Evolutionary conservation across 176 grass and related monocot species (phyloP), one percentile per base, ranked within the genome.

Genomic region (Oryza officinalis): DNA sequence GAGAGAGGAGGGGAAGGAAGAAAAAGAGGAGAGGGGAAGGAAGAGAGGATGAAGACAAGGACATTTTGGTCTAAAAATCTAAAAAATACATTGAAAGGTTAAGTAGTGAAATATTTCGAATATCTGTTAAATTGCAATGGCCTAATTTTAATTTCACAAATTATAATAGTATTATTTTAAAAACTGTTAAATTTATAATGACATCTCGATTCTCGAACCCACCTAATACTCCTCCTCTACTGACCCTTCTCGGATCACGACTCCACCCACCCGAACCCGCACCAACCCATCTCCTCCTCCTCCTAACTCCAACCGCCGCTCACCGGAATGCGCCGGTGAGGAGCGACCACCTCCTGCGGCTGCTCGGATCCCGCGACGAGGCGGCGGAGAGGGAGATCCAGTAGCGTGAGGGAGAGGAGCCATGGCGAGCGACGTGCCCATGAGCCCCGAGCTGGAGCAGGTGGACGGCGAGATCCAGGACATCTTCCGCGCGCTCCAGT

Each of bases 401-500:
- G 28, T 3, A 40, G 40, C n/a, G 44, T 1, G 13, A 35, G 73
- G 30, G 10, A 41, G 40, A 35, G 73, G 26, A 18, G n/a, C 63
- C 86, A 94, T 94, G 91, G 81, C 86, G 88, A 99, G 83, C 85
- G 86, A 94, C 79, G 76, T 89, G 71, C 88, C 89, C 80, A 92
- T 99, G 91, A 96, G 97, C 75, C 78, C 91, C 64, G 93, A 99
- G 79, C 83, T 96, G 26, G 93, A 99, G 86, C 91, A 91, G 93
- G 84, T 96, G 20, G 89, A 99, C 83, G 97, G 93, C 80, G 87
- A 99, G 89, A 96, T 96, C 91, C 91, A 92, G 81, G 91, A 99
- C 81, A 91, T 96, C 80, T 99, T 99, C 88, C 93, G 91, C 57
- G 97, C 89, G 61, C 97, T 99, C 61, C 91, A 96, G 97, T 96